These are phyloP conservation scores for Leucosporidium yakuticum DNA, from an alignment of 768 basidiomycete genomes.

Conservation along the genomic window DNA sequence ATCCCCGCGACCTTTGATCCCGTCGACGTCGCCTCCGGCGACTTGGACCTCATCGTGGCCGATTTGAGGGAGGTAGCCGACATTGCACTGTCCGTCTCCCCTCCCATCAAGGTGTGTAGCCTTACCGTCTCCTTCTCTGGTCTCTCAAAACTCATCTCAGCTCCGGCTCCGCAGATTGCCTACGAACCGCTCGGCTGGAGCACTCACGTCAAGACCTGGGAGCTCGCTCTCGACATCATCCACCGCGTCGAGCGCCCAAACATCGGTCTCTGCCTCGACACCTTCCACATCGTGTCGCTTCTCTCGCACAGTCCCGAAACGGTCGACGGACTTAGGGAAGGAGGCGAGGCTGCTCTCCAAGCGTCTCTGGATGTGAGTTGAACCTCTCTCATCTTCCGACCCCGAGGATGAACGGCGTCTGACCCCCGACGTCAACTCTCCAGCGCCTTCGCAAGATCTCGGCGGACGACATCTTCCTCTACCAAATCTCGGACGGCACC, in stretches of 20 bases:
- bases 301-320: slow-evolving; percentile 9
- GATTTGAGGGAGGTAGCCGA: slow-evolving; percentile 10
- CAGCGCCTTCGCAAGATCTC: slow-evolving; percentile 13
- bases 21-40: not conserved
- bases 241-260: slow-evolving; percentile 10
- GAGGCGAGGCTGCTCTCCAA: slow-evolving; percentile 4
- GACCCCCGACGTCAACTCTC: not conserved
- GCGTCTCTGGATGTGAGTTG: slow-evolving; percentile 7
- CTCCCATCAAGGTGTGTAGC: slow-evolving; percentile 11
- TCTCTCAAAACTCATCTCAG: not conserved
- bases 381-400: not conserved
- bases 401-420: not conserved
- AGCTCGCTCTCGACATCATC: slow-evolving; percentile 6
- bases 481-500: slow-evolving; percentile 15
- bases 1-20: slow-evolving; percentile 15
- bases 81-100: not conserved
- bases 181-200: slow-evolving; percentile 22
- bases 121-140: not conserved
- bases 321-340: not conserved
- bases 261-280: slow-evolving; percentile 22
- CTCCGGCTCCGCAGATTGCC: not conserved
- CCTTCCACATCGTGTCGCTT: slow-evolving; percentile 16
- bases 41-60: not conserved
- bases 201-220: slow-evolving; percentile 10
- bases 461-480: slow-evolving; percentile 11